Percentiles rank a stretch among this genome's conserved stretches.
phyloP scores from a whole-genome alignment of 176 grass and related monocot genomes.

The Chloris gayana region DNA sequence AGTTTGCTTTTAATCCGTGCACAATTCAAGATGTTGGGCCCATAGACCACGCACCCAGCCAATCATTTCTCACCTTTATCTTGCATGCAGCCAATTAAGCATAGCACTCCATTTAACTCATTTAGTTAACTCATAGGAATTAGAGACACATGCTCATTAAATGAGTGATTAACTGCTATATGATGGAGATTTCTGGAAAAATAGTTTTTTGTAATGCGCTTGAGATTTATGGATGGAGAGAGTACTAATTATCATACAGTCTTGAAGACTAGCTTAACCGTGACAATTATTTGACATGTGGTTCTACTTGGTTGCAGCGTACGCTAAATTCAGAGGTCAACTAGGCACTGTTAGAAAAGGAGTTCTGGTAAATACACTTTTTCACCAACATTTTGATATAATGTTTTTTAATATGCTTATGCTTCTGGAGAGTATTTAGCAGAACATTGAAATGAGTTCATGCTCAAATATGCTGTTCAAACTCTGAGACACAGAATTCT shows the following conservation, averaged over 20 bases:
- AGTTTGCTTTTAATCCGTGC: too few species aligned
- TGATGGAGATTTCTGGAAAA: too few species aligned
- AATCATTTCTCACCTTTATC: too few species aligned
- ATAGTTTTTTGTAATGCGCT: too few species aligned
- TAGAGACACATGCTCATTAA: too few species aligned
- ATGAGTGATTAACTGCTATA: too few species aligned
- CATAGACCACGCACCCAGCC: too few species aligned
- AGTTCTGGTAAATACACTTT: constrained; percentile 72
- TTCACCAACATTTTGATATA: constrained; percentile 15
- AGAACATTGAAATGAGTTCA: not conserved
- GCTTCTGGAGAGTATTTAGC: constrained; percentile 3
- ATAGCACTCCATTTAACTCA: too few species aligned
- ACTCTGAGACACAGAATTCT: constrained; percentile 26
- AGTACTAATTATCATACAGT: not conserved
- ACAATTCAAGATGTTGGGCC: too few species aligned
- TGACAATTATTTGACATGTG: constrained; percentile 30
- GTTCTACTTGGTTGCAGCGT: constrained; percentile 67
- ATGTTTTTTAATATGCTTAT: not conserved
- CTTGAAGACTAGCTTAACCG: constrained; percentile 12
- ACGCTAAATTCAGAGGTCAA: constrained; percentile 90
- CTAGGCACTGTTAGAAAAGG: constrained; percentile 98
- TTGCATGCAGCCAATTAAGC: too few species aligned
- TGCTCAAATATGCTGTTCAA: constrained; percentile 28
- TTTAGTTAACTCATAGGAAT: too few species aligned
- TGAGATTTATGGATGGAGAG: too few species aligned